These are phyloP conservation scores for Lavandula angustifolia DNA, from an alignment of 257 asterid genomes.

Conservation along the genomic window DNA sequence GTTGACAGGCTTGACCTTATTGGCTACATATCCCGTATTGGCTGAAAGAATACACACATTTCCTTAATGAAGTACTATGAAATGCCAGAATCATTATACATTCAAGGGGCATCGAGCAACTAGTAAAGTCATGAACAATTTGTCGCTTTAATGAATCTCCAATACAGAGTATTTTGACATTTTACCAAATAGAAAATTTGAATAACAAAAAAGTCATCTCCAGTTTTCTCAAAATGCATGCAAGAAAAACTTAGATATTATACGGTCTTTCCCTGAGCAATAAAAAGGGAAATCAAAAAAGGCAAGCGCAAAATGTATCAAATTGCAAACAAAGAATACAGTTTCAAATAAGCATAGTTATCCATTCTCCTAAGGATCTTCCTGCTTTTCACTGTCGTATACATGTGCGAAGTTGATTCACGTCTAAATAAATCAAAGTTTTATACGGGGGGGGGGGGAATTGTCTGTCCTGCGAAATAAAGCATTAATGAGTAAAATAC, in stretches of 20 bases:
- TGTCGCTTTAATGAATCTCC: background rate
- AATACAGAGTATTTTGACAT: background rate
- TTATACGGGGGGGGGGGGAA: background rate
- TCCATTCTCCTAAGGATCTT: conserved; percentile 17
- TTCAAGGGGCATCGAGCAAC: conserved; percentile 4
- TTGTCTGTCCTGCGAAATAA: conserved; percentile 15
- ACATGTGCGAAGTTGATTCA: conserved; percentile 22
- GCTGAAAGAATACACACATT: background rate
- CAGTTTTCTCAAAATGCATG: conserved; percentile 14
- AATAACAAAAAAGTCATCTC: conserved; percentile 9
- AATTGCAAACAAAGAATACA: conserved; percentile 11
- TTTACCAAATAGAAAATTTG: background rate
- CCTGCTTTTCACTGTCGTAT: conserved; percentile 18
- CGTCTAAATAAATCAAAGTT: conserved; percentile 22
- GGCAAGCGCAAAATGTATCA: conserved; percentile 3
- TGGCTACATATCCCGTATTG: background rate
- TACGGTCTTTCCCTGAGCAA: conserved; percentile 15
- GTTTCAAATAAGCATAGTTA: conserved; percentile 15
- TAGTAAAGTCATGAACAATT: conserved; percentile 18
- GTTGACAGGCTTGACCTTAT: background rate
- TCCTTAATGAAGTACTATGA: background rate
- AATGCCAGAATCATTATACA: conserved; percentile 19
- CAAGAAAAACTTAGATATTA: background rate
- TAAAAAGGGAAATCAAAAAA: conserved; percentile 9
- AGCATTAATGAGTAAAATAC: conserved; percentile 35